These are phyloP conservation scores for Abortiporus biennis DNA, from an alignment of 1,284 basidiomycete species.

Conservation along the genomic window DNA sequence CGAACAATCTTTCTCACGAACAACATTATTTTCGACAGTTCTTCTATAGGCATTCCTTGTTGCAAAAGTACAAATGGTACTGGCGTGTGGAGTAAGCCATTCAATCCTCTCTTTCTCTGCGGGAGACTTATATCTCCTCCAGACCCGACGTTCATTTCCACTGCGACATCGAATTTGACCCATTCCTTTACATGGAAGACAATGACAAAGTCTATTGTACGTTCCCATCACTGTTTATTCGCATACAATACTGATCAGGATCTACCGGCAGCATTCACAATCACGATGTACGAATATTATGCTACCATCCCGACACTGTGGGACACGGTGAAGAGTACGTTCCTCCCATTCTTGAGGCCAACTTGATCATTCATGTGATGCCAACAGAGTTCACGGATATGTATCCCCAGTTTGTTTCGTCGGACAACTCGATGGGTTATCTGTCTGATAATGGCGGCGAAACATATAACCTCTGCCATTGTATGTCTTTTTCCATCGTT, in stretches of 20 bases:
- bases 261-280: slow-evolving; percentile 52
- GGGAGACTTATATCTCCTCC: slow-evolving; percentile 35
- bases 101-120: slow-evolving; percentile 30
- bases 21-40: slow-evolving; percentile 28
- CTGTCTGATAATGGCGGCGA: slow-evolving; percentile 59
- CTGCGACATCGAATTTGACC: slow-evolving; percentile 71
- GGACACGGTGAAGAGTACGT: slow-evolving; percentile 48
- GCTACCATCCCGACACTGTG: slow-evolving; percentile 75
- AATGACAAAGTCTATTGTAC: slow-evolving; percentile 64
- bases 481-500: slow-evolving; percentile 26
- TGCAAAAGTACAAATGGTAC: slow-evolving; percentile 25
- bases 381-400: slow-evolving; percentile 50
- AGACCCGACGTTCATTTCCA: slow-evolving; percentile 69
- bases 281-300: slow-evolving; percentile 72
- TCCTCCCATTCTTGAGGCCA: background rate
- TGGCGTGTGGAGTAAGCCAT: slow-evolving; percentile 26
- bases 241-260: background rate
- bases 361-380: background rate
- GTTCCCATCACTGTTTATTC: slow-evolving; percentile 1
- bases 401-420: slow-evolving; percentile 57
- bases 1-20: too few relatives aligned
- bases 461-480: slow-evolving; percentile 74
- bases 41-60: slow-evolving; percentile 59
- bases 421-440: slow-evolving; percentile 66
- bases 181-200: slow-evolving; percentile 72